Base-by-base conservation (phyloP, 2,329 filamentous ascomycete genomes). In the Exophiala xenobiotica region DNA sequence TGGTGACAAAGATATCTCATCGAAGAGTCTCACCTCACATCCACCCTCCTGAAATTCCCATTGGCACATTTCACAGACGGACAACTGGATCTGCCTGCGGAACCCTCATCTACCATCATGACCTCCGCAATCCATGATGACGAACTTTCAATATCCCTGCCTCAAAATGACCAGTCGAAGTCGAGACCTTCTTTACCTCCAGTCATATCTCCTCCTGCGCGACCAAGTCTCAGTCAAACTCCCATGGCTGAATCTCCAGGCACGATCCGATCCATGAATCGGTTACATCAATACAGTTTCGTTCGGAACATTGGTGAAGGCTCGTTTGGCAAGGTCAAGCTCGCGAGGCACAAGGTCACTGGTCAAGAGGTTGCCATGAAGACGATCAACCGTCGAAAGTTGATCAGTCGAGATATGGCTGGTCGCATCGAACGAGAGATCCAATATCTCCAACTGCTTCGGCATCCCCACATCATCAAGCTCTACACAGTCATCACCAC, bases 391-490 rank as follows among this genome's bases (percentile, higher is more conserved):
- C 83, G 93, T 61, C 93, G 93, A 76, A 95, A 96, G 76, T 81
- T 99, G 65, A 90, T 96, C 63, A 97, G 91, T 62, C 81, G 92
- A 65, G 93, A 99, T 71, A 97, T 99, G 93, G 91, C 95, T 46
- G 93, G 93, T 54, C 83, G 93, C 55, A 95, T 99, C 58, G 93
- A 99, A 76, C 83, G 93, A 62, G 93, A 99, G 77, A 99, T 99
- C 63, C 91, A 96, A 70, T 99, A 99, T 68, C 80, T 99, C 58
- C 93, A 99, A 74, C 77, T 99, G 54, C 79, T 99, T 55, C 85
- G 93, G 54, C 93, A 99, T 70, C 93, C 93, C 33, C 93, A 99
- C 72, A 99, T 99, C 68, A 99, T 99, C 77, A 99, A 99, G 74
- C 80, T 99, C 83, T 96, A 90, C 71, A 97, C 93, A 23, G 93